Evolutionary conservation across 257 asterid species (phyloP).

Genomic region (Thymus mandschuricus): DNA sequence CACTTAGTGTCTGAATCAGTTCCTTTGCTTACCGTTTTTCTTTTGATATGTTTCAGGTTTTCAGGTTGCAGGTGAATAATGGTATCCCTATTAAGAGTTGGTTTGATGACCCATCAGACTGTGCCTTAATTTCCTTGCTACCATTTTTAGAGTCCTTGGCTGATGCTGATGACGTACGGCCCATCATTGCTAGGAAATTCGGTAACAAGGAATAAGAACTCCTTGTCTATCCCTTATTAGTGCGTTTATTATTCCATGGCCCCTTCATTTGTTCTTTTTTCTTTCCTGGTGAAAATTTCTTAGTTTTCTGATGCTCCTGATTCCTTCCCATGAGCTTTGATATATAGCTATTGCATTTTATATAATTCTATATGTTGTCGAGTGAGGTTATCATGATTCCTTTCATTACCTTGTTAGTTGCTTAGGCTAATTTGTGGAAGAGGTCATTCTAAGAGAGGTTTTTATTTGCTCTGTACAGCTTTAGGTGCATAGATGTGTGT

Average conservation of each 20-base stretch:
- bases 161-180: slow-evolving; percentile 91
- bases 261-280: slow-evolving; percentile 33
- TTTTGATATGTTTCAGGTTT: slow-evolving; percentile 66
- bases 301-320: slow-evolving; percentile 50
- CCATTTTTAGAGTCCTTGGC: slow-evolving; percentile 93
- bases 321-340: slow-evolving; percentile 53
- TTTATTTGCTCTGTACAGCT: slow-evolving; percentile 63
- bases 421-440: slow-evolving; percentile 54
- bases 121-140: slow-evolving; percentile 74
- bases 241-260: slow-evolving; percentile 46
- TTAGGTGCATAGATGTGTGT: slow-evolving; percentile 37
- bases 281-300: slow-evolving; percentile 31
- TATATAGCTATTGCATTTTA: slow-evolving; percentile 49
- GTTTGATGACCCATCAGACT: slow-evolving; percentile 91
- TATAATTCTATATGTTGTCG: slow-evolving; percentile 44
- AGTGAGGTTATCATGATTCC: slow-evolving; percentile 43
- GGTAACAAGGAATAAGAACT: slow-evolving; percentile 97
- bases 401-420: slow-evolving; percentile 41
- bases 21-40: slow-evolving; percentile 24
- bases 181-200: slow-evolving; percentile 87
- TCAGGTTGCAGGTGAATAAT: slow-evolving; percentile 91
- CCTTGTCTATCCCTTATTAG: slow-evolving; percentile 62
- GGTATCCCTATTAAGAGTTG: slow-evolving; percentile 99
- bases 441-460: slow-evolving; percentile 48
- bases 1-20: slow-evolving; percentile 4